Evolutionary conservation across 345 rosid species (phyloP).

Genomic region (Leavenworthia alabamica): DNA sequence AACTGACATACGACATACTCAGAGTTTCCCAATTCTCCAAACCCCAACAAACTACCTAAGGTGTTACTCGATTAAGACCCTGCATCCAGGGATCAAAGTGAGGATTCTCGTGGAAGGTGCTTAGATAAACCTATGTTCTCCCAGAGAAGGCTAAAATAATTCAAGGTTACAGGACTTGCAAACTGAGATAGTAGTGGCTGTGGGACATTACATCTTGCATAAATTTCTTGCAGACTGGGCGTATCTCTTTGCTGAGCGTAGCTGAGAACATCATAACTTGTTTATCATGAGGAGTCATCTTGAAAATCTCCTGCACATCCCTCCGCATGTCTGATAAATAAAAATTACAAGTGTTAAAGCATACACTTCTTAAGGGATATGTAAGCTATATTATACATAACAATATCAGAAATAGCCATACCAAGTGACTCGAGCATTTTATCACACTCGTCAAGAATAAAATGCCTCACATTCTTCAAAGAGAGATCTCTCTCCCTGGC

Average conservation of each 20-base stretch:
- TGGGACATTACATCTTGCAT: too few relatives aligned
- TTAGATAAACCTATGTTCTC: not conserved
- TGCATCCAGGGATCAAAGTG: too few relatives aligned
- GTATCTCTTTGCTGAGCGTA: too few relatives aligned
- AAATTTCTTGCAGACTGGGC: too few relatives aligned
- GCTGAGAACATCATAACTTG: too few relatives aligned
- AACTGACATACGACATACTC: too few relatives aligned
- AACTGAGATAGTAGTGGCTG: too few relatives aligned
- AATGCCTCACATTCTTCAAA: conserved; percentile 96
- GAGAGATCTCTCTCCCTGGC: conserved; percentile 90
- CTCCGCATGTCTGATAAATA: conserved; percentile 74
- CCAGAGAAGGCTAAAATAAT: too few relatives aligned
- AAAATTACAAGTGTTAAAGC: not conserved
- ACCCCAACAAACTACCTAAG: too few relatives aligned
- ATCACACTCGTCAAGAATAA: conserved; percentile 97
- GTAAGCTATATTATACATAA: not conserved
- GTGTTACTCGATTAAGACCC: too few relatives aligned
- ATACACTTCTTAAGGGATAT: not conserved
- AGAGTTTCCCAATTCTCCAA: too few relatives aligned
- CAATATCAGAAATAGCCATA: conserved; percentile 3
- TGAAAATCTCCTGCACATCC: conserved; percentile 97
- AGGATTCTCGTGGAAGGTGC: not conserved
- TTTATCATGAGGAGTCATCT: conserved; percentile 97
- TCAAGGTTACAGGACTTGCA: too few relatives aligned
- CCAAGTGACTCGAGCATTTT: conserved; percentile 99